Evolutionary conservation across 106 monocot species (phyloP), one percentile per base, ranked within the genome.

Genomic region (Allium sativum): DNA sequence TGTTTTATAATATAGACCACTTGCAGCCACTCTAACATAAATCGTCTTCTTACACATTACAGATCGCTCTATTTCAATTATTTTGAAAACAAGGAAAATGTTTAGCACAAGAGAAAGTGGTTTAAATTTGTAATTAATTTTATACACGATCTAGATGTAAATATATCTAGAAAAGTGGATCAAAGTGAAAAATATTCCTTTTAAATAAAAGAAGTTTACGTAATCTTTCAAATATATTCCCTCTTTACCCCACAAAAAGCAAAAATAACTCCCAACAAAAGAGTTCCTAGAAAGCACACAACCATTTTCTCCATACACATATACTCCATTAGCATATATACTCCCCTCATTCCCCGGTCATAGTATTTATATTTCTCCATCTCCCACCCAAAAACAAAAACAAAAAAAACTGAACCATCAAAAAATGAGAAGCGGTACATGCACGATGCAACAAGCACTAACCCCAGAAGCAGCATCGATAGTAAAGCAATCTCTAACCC

Each of bases 341-440:
- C 55, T 19, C 55, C 62, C 21, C 47, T 62, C 62, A 7, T 47
- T 47, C 42, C 11, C 45, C 12, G 13, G 45, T 10, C 20, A 48
- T 17, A 62, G 8, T 50, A 50, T 50, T 12, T 50, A 50, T 50
- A 50, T 50, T 12, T 50, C 11, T 50, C 8, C 44, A 62, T 46
- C 47, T 62, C 21, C 12, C 62, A 12, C 16, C 62, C 48, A 19
- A 62, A 62, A 20, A 44, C 46, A 47, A 62, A 9, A 41, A 21
- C 43, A 21, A 45, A 21, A 1, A 0, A 4, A 45, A 59, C 41
- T n/a, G n/a, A 61, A 61, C 17, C 45, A 45, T 17, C 45, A 56
- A 64, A 76, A 46, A 52, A 96, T 96, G 95, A 96, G 95, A 73
- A 78, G 90, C n/a, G 95, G 95, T 55, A 87, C 87, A 18, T 96